Percentiles rank a stretch among this genome's conserved stretches.
Conservation (phyloP, 352 stramenopile genomes). For the Salisapilia sapeloensis region DNA sequence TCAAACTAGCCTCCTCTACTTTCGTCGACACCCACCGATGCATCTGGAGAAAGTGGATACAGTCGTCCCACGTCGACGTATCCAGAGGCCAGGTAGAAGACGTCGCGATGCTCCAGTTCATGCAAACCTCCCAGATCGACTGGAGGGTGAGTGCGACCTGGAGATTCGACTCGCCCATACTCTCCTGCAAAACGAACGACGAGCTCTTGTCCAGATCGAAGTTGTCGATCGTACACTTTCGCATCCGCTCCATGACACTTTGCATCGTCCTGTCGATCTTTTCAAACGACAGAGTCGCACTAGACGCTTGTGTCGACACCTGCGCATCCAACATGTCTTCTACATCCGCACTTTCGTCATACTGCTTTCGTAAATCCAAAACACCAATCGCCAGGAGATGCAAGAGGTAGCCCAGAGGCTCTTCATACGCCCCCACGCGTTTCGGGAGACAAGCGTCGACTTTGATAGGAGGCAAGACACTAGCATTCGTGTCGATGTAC, state of each 20-base stretch:
- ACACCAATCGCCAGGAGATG: constrained; percentile 19
- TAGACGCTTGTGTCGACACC: constrained; percentile 13
- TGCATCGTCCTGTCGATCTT: constrained; percentile 9
- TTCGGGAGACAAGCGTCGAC: constrained; percentile 15
- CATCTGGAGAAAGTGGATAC: constrained; percentile 14
- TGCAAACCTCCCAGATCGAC: constrained; percentile 15
- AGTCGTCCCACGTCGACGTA: constrained; percentile 5
- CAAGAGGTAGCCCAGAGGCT: constrained; percentile 19
- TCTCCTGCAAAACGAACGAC: constrained; percentile 10
- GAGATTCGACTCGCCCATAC: constrained; percentile 13
- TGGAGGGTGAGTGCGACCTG: constrained; percentile 10
- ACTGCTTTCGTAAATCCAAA: constrained; percentile 6
- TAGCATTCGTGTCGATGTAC: constrained; percentile 30
- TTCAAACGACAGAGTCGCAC: constrained; percentile 6
- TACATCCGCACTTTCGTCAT: constrained; percentile 5
- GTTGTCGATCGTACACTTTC: constrained; percentile 19
- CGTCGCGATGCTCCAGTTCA: constrained; percentile 16
- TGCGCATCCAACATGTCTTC: constrained; percentile 18
- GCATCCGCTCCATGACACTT: constrained; percentile 23
- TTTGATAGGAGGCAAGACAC: constrained; percentile 22
- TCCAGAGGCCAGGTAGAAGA: constrained; percentile 1
- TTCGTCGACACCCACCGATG: constrained; percentile 11
- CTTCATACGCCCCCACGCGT: constrained; percentile 15
- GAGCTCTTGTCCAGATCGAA: constrained; percentile 32
- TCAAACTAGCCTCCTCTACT: constrained; percentile 4